Base-by-base conservation (phyloP, 768 basidiomycete genomes). In the Xerocomus spinulosus region DNA sequence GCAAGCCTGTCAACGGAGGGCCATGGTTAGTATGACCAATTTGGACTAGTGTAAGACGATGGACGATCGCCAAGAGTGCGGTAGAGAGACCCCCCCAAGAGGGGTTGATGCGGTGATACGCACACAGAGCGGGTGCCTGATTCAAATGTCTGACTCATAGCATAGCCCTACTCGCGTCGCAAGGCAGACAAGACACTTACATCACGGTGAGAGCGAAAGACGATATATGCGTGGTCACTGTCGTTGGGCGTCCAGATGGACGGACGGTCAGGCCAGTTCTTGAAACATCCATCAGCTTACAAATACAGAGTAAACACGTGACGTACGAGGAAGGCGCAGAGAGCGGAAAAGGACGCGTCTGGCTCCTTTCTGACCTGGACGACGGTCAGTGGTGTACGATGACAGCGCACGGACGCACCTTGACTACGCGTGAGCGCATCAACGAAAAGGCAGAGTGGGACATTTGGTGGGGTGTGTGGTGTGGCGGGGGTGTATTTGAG, bases 181-280 rank as follows among this genome's bases (percentile, higher is more conserved):
- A n/a, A n/a, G n/a, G n/a, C n/a, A n/a, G n/a, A n/a, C n/a, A n/a
- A 58, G 55, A 52, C 53, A 64, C 82, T 58, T 50, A 84, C 82
- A 71, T 84, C 80, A 58, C 78, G 75, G 53, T 85, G 83, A 0
- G 76, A 74, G 50, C 63, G 63, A 64, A 82, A 83, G 9, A 83
- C 75, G 1, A 76, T 73, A 79, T 78, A 84, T 10, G 79, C 66
- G 13, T 70, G n/a, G n/a, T n/a, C n/a, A n/a, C n/a, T n/a, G n/a
- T n/a, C n/a, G n/a, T n/a, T n/a, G n/a, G n/a, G n/a, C n/a, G n/a
- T n/a, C 5, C 36, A 48, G 18, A 44, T 33, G 30, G 36, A n/a
- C 2, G 30, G 21, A 29, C n/a, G 44, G 33, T 54, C 51, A 18
- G 44, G 24, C 44, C 49, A 61, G 41, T 33, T 37, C 50, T 60